A percentile compares a stretch with the other conserved stretches of the same genome.
Conservation (phyloP, 1,284 basidiomycete genomes). For the Mycosarcoma maydis region DNA sequence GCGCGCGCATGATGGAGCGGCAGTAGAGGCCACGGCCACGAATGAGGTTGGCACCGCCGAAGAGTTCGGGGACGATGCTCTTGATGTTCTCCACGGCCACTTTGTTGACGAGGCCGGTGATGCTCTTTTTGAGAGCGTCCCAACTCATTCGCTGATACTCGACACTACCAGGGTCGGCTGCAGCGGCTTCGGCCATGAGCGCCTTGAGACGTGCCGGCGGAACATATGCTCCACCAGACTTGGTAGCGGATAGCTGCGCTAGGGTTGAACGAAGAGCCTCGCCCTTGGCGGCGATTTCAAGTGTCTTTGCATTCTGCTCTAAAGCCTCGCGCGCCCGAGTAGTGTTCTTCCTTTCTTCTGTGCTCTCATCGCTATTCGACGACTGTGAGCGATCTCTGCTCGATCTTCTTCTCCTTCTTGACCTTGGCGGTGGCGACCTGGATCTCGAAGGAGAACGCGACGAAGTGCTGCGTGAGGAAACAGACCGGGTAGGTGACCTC, state of each 20-base stretch:
- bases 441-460: constrained; percentile 24
- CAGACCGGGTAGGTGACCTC: constrained; percentile 21
- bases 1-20: constrained; percentile 96
- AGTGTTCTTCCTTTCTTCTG: background rate
- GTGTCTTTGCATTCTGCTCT: constrained; percentile 18
- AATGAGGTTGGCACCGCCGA: constrained; percentile 65
- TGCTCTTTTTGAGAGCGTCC: constrained; percentile 96
- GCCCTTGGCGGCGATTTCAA: constrained; percentile 39
- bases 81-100: constrained; percentile 89
- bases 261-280: constrained; percentile 53
- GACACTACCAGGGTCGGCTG: constrained; percentile 82
- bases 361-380: constrained; percentile 17
- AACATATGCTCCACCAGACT: constrained; percentile 94
- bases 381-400: constrained; percentile 22
- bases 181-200: constrained; percentile 82
- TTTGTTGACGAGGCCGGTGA: constrained; percentile 99
- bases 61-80: constrained; percentile 84
- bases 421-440: constrained; percentile 30
- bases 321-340: constrained; percentile 8
- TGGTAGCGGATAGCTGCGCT: constrained; percentile 66
- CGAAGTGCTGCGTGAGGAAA: constrained; percentile 23
- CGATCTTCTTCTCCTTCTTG: constrained; percentile 17
- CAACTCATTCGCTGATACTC: constrained; percentile 95
- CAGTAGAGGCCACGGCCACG: constrained; percentile 65
- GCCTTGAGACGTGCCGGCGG: constrained; percentile 89